A percentile compares a stretch with the other conserved stretches of the same genome.
These are phyloP conservation scores for Tephrocybe sp. DNA, from an alignment of 768 basidiomycete species.

Conservation along the genomic window DNA sequence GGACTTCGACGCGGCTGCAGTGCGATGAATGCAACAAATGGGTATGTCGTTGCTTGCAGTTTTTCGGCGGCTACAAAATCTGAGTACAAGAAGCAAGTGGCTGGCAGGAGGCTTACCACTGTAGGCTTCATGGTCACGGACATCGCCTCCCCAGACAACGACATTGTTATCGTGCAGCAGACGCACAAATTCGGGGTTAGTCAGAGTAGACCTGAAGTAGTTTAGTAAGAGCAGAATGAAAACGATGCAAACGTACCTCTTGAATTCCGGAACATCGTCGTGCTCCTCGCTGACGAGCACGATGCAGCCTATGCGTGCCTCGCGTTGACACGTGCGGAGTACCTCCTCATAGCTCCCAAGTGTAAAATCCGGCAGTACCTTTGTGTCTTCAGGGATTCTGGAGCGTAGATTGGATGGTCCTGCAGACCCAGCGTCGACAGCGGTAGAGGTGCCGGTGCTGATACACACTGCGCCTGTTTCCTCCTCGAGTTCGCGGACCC, in stretches of 20 bases:
- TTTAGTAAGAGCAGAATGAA: background rate
- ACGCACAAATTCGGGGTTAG: conserved; percentile 68
- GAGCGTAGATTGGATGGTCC: conserved; percentile 47
- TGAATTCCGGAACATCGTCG: conserved; percentile 86
- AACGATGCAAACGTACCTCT: conserved; percentile 49
- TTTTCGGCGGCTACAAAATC: conserved; percentile 52
- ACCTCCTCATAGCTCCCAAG: conserved; percentile 82
- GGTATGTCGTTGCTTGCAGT: conserved; percentile 87
- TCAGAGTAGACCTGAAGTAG: conserved; percentile 63
- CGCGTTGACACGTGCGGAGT: conserved; percentile 66
- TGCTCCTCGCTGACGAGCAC: conserved; percentile 88
- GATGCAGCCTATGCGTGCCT: conserved; percentile 74
- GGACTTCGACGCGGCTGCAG: conserved; percentile 70
- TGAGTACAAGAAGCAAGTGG: conserved; percentile 7
- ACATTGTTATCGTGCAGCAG: conserved; percentile 73
- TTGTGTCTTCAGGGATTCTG: conserved; percentile 34
- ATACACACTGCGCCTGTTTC: conserved; percentile 77
- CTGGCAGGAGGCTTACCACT: conserved; percentile 38
- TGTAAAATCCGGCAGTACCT: conserved; percentile 78
- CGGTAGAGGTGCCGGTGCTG: conserved; percentile 37
- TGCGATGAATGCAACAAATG: conserved; percentile 89
- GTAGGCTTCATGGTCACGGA: conserved; percentile 82
- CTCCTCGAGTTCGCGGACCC: conserved; percentile 81
- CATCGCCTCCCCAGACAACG: conserved; percentile 91
- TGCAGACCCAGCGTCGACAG: conserved; percentile 28